Evolutionary conservation across 352 stramenopile genomes (phyloP), one percentile per base, ranked within the genome.

Genomic region (Lagenidium giganteum): DNA sequence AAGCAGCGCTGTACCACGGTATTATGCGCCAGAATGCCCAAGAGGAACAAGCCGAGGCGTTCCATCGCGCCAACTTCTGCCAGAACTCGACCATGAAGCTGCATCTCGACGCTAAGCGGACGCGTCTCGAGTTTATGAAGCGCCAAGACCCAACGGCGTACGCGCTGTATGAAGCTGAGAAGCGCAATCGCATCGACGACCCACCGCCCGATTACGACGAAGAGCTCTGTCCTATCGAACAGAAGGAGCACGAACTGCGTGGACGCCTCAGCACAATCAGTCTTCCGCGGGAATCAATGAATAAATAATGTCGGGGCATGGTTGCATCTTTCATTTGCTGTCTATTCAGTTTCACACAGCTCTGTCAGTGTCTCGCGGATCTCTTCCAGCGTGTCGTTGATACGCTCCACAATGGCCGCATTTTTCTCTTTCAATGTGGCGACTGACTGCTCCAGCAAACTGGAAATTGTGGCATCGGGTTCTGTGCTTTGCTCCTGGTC

Each of bases 301-400:
- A n/a, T n/a, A n/a, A n/a, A n/a, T n/a, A n/a, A n/a, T n/a, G n/a
- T n/a, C n/a, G n/a, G n/a, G 22, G 18, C 42, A 22, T 4, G 12
- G 30, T 39, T 39, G 13, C 23, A 29, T 14, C 28, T 43, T n/a
- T 1, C 45, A 16, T n/a, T 46, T 28, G 14, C 16, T 21, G 31
- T 20, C 56, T 55, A n/a, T n/a, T 53, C 48, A 3, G 44, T 49
- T 20, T 61, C 61, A 2, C 66, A 34, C 7, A 83, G 49, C 22
- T 79, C 68, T 18, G 53, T 46, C 16, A 44, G 46, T 47, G 85
- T 65, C 23, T 53, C 48, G 2, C 46, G 47, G 22, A 85, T 37
- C 25, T 83, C 71, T 17, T 83, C 71, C 22, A 88, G 41, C 30
- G 80, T 45, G 14, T 87, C 76, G 42, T 88, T 88, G 41, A 88